Conservation (phyloP, 2,329 filamentous ascomycete genomes). For the Dothistroma septosporum region DNA sequence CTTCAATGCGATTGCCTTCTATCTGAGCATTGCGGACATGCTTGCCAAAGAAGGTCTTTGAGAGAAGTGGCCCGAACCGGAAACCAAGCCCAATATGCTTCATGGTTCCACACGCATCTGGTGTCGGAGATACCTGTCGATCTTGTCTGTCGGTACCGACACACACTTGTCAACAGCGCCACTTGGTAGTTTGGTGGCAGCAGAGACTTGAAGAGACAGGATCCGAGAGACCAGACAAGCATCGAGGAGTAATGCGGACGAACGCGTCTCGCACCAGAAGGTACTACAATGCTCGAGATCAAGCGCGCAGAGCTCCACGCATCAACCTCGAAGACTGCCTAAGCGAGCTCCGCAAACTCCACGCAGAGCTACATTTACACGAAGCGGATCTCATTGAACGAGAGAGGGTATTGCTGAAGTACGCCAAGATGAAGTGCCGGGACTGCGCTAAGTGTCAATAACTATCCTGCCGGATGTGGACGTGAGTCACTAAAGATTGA, state of each 20-base stretch:
- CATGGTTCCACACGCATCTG: background rate
- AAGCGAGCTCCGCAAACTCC: background rate
- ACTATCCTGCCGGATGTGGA: background rate
- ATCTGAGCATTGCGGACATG: conserved; percentile 58
- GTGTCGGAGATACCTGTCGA: background rate
- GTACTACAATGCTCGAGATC: background rate
- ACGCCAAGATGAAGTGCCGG: background rate
- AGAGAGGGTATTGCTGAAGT: background rate
- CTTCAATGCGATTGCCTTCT: conserved; percentile 62
- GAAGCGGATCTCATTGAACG: background rate
- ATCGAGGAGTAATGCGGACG: background rate
- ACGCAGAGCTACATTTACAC: background rate
- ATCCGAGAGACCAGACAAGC: background rate
- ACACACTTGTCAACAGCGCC: background rate
- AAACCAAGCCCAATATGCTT: background rate
- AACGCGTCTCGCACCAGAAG: background rate
- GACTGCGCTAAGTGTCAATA: background rate
- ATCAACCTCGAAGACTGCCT: background rate
- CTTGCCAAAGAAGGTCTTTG: conserved; percentile 39
- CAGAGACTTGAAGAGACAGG: background rate
- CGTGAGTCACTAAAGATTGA: background rate
- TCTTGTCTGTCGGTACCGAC: background rate
- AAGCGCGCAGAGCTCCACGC: background rate
- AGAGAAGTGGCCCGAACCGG: conserved; percentile 7
- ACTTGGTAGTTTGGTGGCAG: background rate